These are phyloP conservation scores for Lasiosphaeria hispida DNA, from an alignment of 495 filamentous ascomycete genomes.

Conservation along the genomic window DNA sequence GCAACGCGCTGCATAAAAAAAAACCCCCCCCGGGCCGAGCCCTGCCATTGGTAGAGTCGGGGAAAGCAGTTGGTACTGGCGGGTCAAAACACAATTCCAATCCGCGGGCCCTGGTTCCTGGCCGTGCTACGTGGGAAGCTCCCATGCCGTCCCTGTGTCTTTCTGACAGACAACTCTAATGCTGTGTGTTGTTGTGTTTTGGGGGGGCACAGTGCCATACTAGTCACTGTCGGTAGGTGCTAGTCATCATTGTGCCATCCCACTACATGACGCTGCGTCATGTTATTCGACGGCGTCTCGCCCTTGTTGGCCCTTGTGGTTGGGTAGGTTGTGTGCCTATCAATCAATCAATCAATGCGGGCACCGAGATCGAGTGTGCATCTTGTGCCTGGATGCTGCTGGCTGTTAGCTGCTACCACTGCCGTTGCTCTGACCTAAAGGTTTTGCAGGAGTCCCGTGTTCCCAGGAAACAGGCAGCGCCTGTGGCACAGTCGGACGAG, in stretches of 20 bases:
- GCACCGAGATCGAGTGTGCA: conserved; percentile 4
- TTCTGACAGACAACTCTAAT: conserved; percentile 1
- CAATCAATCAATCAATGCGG: conserved; percentile 26
- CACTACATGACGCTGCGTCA: conserved; percentile 10
- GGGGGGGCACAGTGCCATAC: not conserved
- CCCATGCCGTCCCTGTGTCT: conserved; percentile 1
- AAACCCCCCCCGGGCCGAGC: no score
- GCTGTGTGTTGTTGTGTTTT: not conserved
- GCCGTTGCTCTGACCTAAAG: not conserved
- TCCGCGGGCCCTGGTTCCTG: conserved; percentile 7
- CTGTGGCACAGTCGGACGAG: not conserved
- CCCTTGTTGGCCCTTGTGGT: not conserved
- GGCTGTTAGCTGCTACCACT: not conserved
- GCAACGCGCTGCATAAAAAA: no score
- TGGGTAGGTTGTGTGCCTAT: conserved; percentile 14
- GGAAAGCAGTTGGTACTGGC: not conserved
- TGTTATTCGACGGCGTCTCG: conserved; percentile 3
- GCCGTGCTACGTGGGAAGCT: conserved; percentile 7
- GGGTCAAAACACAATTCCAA: not conserved
- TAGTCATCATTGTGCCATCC: conserved; percentile 9
- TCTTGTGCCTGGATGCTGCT: conserved; percentile 2
- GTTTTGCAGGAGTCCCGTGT: not conserved
- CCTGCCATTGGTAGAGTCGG: not conserved
- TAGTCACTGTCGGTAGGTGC: not conserved
- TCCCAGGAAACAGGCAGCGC: not conserved